A percentile compares a stretch with the other conserved stretches of the same genome.
Conservation (phyloP, 441 rosid species). For the Isatis lusitanica region DNA sequence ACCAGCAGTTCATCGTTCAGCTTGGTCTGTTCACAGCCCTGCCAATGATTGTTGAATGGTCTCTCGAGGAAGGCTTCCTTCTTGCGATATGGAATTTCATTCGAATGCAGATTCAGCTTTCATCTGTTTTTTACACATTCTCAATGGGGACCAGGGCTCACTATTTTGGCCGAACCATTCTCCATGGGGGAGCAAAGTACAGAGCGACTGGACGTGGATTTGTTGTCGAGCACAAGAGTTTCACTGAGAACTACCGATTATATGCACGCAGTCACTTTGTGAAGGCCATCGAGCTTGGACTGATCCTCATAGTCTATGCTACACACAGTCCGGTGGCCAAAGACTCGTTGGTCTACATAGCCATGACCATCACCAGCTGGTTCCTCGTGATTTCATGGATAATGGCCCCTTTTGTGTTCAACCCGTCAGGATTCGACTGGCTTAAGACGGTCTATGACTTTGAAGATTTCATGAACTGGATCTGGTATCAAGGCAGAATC, state of each 20-base stretch:
- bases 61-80: slow-evolving; percentile 91
- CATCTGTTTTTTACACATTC: slow-evolving; percentile 86
- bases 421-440: slow-evolving; percentile 96
- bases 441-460: slow-evolving; percentile 87
- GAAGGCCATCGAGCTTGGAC: slow-evolving; percentile 89
- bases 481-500: slow-evolving; percentile 74
- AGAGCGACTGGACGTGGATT: slow-evolving; percentile 94
- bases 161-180: slow-evolving; percentile 86
- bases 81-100: slow-evolving; percentile 86
- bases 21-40: slow-evolving; percentile 90
- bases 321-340: slow-evolving; percentile 65
- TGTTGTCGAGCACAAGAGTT: slow-evolving; percentile 86
- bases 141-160: slow-evolving; percentile 97
- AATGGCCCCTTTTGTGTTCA: slow-evolving; percentile 80
- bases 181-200: slow-evolving; percentile 94
- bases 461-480: slow-evolving; percentile 92
- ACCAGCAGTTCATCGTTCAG: slow-evolving; percentile 88
- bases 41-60: slow-evolving; percentile 89
- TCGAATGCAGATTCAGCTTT: slow-evolving; percentile 84
- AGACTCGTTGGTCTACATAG: slow-evolving; percentile 72
- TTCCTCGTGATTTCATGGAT: slow-evolving; percentile 82
- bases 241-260: slow-evolving; percentile 82
- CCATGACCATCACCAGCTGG: slow-evolving; percentile 88
- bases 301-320: slow-evolving; percentile 81
- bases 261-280: slow-evolving; percentile 88